These are phyloP conservation scores for Raphanus hybrid DNA, from an alignment of 441 rosid genomes.

Conservation along the genomic window DNA sequence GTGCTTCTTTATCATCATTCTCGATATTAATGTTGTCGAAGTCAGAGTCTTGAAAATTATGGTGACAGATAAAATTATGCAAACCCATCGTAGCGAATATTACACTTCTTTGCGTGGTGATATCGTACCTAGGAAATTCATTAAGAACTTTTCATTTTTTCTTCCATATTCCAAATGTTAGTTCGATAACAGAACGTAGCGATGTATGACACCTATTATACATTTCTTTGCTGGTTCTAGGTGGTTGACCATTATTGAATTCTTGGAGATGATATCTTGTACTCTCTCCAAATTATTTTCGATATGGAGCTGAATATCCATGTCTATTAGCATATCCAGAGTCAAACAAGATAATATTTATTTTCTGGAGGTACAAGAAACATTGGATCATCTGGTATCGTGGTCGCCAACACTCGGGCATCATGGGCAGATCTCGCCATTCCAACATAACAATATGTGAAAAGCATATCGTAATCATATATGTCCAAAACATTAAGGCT, in stretches of 20 bases:
- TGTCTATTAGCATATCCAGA: not conserved
- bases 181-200: too few species aligned
- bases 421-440: not conserved
- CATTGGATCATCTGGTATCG: not conserved
- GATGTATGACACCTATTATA: too few species aligned
- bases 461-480: not conserved
- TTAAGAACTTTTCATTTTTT: too few species aligned
- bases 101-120: too few species aligned
- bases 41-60: too few species aligned
- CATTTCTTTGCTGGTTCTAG: too few species aligned
- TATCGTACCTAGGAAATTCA: too few species aligned
- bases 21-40: too few species aligned
- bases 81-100: too few species aligned
- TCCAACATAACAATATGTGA: not conserved
- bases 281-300: not conserved
- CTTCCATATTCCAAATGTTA: too few species aligned
- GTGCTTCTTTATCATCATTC: too few species aligned
- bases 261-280: not conserved
- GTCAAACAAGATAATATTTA: not conserved
- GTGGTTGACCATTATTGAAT: not conserved
- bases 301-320: not conserved
- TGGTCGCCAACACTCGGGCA: not conserved
- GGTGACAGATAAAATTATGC: too few species aligned
- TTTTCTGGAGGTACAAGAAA: not conserved
- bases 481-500: not conserved